These are phyloP conservation scores for Pittosporum tobira DNA, from an alignment of 129 eudicot species.

Conservation along the genomic window DNA sequence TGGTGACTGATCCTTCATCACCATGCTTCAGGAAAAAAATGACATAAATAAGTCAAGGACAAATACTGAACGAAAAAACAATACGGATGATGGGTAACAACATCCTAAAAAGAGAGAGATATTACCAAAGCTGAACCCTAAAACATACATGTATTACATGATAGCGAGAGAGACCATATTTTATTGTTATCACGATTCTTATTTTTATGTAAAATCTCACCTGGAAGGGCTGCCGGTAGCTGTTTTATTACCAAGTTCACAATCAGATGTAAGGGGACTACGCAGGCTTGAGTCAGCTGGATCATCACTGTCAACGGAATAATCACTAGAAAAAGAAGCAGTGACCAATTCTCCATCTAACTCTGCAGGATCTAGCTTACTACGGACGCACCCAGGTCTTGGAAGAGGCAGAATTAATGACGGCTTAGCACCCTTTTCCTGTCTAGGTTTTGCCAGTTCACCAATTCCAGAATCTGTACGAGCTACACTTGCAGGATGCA, in stretches of 20 bases:
- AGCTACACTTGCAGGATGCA: slow-evolving; percentile 48
- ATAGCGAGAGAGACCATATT: background rate
- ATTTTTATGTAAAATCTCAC: slow-evolving; percentile 29
- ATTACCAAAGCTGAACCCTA: background rate
- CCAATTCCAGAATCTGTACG: slow-evolving; percentile 66
- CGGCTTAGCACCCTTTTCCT: slow-evolving; percentile 52
- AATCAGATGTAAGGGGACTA: slow-evolving; percentile 79
- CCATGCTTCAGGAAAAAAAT: slow-evolving; percentile 42
- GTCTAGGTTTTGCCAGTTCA: slow-evolving; percentile 41
- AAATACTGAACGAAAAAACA: background rate
- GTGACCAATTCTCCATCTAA: slow-evolving; percentile 49
- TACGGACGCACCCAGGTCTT: slow-evolving; percentile 51
- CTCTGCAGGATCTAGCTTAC: slow-evolving; percentile 57
- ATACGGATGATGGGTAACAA: background rate
- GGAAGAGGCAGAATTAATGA: slow-evolving; percentile 55
- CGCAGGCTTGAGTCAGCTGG: slow-evolving; percentile 75
- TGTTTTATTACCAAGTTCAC: slow-evolving; percentile 60
- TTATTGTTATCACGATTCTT: background rate
- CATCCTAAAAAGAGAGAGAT: background rate
- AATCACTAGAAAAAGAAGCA: slow-evolving; percentile 65
- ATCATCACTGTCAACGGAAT: slow-evolving; percentile 89
- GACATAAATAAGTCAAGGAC: slow-evolving; percentile 5
- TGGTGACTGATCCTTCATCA: slow-evolving; percentile 47
- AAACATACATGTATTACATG: background rate
- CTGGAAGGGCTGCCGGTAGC: slow-evolving; percentile 82